Conservation (phyloP, 73 alveolate genomes). For the Symbiodinium natans region DNA sequence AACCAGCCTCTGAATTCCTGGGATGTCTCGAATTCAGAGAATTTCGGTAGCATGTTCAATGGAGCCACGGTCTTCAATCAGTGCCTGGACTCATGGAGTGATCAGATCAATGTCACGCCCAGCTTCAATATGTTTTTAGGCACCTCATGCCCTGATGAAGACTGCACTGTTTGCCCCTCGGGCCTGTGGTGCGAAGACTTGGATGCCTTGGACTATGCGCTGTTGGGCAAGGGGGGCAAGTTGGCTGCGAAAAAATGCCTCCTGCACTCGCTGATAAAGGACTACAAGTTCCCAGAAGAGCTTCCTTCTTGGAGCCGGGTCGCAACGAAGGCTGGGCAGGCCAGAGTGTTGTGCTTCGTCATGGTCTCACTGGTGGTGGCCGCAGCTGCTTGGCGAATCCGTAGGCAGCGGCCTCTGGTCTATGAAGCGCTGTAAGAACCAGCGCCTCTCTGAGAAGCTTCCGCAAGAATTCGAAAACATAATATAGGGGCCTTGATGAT, state of each 20-base stretch:
- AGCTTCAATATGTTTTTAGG: neutral
- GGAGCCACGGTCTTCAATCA: neutral
- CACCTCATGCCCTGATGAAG: neutral
- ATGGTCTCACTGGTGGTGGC: neutral
- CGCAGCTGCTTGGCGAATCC: neutral
- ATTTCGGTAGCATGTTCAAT: neutral
- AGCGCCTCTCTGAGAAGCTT: no score
- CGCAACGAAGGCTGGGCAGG: neutral
- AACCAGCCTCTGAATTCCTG: neutral
- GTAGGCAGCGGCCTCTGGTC: neutral
- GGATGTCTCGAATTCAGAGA: neutral
- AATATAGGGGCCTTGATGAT: no score
- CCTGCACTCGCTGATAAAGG: neutral
- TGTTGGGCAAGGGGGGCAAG: neutral
- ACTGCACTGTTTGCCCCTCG: neutral
- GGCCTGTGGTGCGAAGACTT: neutral
- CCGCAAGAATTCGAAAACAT: no score
- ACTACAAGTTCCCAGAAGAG: neutral
- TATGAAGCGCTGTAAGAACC: no score
- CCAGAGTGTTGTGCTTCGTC: neutral
- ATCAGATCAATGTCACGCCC: neutral
- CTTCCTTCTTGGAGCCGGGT: neutral
- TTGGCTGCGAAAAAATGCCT: neutral
- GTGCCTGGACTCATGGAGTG: neutral
- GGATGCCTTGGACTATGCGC: constrained; percentile 2